A percentile compares a stretch with the other conserved stretches of the same genome.
phyloP scores from a whole-genome alignment of 2,329 filamentous ascomycete species.

The Claviceps digitariae region DNA sequence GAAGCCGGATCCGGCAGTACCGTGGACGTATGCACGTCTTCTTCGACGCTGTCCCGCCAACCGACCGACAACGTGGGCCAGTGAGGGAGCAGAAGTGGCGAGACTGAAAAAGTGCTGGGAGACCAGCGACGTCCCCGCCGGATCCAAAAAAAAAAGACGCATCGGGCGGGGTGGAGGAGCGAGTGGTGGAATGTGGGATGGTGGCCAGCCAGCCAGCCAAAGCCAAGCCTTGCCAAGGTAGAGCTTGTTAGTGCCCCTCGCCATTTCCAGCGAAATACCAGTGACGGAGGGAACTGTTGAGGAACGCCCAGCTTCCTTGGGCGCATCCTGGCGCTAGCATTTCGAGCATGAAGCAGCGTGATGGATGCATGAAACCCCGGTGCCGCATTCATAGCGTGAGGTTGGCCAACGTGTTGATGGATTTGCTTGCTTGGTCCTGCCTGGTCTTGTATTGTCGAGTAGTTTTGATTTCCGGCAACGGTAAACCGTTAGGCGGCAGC shows the following conservation, averaged over 20 bases:
- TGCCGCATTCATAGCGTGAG: background rate
- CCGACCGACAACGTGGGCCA: background rate
- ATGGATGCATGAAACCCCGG: background rate
- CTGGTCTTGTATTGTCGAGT: background rate
- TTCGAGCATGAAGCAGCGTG: background rate
- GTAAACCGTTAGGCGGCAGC: background rate
- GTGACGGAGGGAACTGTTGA: background rate
- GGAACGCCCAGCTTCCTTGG: background rate
- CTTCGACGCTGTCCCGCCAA: background rate
- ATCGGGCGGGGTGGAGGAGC: constrained; percentile 2
- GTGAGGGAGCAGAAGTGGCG: background rate
- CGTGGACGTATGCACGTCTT: background rate
- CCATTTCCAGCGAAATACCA: background rate
- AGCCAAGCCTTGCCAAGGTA: background rate
- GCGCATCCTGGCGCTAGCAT: background rate
- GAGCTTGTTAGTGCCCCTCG: background rate
- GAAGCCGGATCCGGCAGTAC: constrained; percentile 1
- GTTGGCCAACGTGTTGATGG: background rate
- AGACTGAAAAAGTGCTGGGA: background rate
- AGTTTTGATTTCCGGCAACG: background rate
- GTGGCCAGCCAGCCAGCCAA: no score
- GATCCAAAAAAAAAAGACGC: constrained; percentile 20
- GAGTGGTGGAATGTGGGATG: background rate
- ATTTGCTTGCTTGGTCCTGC: background rate
- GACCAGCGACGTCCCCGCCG: constrained; percentile 3